Base-by-base conservation (phyloP, 805 yeast species). In the Cephaloascus albidus region DNA sequence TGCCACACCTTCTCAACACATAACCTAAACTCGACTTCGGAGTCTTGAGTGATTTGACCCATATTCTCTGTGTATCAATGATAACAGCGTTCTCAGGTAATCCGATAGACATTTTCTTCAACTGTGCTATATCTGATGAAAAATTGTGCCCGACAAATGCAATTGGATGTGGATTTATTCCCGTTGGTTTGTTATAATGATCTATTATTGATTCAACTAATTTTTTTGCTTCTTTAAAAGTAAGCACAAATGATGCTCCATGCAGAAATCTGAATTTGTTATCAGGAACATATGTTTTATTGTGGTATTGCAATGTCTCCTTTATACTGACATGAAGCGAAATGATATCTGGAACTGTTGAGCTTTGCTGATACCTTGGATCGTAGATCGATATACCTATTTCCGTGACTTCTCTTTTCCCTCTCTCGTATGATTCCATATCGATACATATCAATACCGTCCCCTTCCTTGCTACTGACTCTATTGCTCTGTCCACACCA, bases 131-230 rank as follows among this genome's bases (percentile, higher is more conserved):
- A 40, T 57, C 62, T 6, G 55, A 55, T 2, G 35, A 37, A 4
- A 54, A 46, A 20, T 51, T 50, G 33, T 57, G 62, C n/a, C 61
- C 62, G 3, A 57, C 57, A 4, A 57, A 40, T 6, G 47, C 40
- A 5, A 47, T 41, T 16, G 36, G 17, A 47, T 50, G 17, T 47
- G 37, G 16, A 39, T 43, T 19, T 38, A 38, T 19, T 48, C 43
- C 10, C 45, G 40, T 14, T 36, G 30, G 20, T 38, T n/a, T n/a
- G n/a, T n/a, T n/a, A n/a, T n/a, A n/a, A n/a, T n/a, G n/a, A n/a
- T n/a, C n/a, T n/a, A n/a, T 38, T 37, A 52, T 40, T 33, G 48
- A 45, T 1, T 30, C 12, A 15, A 36, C n/a, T 10, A 46, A 43
- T 26, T 14, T 27, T 3, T 45, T 42, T 4, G 53, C 45, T 17